phyloP scores from a whole-genome alignment of 140 eudicot genomes.

The Bidens hawaiensis region DNA sequence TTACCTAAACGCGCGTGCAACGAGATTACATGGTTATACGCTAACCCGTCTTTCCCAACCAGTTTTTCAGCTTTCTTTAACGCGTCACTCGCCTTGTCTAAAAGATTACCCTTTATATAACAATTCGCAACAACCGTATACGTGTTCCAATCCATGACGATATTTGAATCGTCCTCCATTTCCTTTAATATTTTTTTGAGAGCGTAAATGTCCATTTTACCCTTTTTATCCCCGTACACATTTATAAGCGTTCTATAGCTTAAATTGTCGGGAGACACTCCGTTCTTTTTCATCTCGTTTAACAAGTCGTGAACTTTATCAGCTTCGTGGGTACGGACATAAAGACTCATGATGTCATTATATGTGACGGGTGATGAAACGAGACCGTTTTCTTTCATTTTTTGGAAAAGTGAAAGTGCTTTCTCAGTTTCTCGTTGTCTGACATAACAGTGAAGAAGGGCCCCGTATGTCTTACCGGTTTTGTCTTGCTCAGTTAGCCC shows the following conservation, averaged over 20 bases:
- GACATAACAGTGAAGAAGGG: slow-evolving; percentile 85
- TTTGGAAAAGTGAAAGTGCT: slow-evolving; percentile 54
- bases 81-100: slow-evolving; percentile 42
- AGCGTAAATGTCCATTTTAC: slow-evolving; percentile 42
- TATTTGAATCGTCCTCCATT: slow-evolving; percentile 63
- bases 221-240: slow-evolving; percentile 55
- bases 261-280: slow-evolving; percentile 59
- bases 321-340: slow-evolving; percentile 27
- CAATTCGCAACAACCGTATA: slow-evolving; percentile 66
- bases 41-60: slow-evolving; percentile 50
- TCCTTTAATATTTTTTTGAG: slow-evolving; percentile 56
- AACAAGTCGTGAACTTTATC: slow-evolving; percentile 52
- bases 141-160: slow-evolving; percentile 81
- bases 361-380: slow-evolving; percentile 42
- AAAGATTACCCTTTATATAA: slow-evolving; percentile 42
- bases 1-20: slow-evolving; percentile 58
- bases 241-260: slow-evolving; percentile 74
- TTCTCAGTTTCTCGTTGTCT: slow-evolving; percentile 66
- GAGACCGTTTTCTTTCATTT: slow-evolving; percentile 67
- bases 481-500: slow-evolving; percentile 48
- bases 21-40: slow-evolving; percentile 68
- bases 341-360: slow-evolving; percentile 76
- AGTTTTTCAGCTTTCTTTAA: slow-evolving; percentile 67
- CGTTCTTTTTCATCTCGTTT: slow-evolving; percentile 50
- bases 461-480: slow-evolving; percentile 71